Percentiles rank a stretch among this genome's conserved stretches.
These are phyloP conservation scores for Aspergillus funiculosus DNA, from an alignment of 495 filamentous ascomycete species.

Conservation along the genomic window DNA sequence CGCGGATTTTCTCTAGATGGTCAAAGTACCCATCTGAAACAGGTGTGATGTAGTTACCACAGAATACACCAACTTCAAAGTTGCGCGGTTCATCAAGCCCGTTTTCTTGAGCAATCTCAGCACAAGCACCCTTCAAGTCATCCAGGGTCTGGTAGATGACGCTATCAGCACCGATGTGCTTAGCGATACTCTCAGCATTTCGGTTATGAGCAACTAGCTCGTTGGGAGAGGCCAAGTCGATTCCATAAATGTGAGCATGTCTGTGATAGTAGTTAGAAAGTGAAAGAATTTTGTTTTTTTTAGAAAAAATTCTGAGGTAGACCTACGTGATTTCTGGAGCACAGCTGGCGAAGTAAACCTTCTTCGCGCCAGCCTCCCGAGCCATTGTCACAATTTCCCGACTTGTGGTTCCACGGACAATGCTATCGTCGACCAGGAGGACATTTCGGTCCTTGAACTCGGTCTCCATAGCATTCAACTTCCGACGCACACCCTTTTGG, in stretches of 20 bases:
- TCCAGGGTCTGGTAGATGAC: conserved; percentile 87
- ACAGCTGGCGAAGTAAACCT: conserved; percentile 86
- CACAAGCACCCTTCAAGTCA: conserved; percentile 76
- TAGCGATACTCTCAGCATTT: conserved; percentile 59
- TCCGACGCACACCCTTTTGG: conserved; percentile 55
- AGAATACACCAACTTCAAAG: conserved; percentile 97
- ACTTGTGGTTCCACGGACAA: conserved; percentile 87
- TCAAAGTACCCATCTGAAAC: conserved; percentile 82
- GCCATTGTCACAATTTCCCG: conserved; percentile 93
- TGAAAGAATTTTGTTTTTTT: background rate
- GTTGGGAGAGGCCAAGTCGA: conserved; percentile 75
- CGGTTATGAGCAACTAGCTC: conserved; percentile 84
- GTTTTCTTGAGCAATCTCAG: conserved; percentile 54
- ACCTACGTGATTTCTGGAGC: conserved; percentile 72
- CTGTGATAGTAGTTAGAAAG: conserved; percentile 26
- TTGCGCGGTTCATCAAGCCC: conserved; percentile 48
- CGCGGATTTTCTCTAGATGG: conserved; percentile 69
- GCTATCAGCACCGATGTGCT: conserved; percentile 82
- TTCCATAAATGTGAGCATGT: conserved; percentile 76
- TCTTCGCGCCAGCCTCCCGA: conserved; percentile 79
- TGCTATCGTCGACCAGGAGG: conserved; percentile 85
- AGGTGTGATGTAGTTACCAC: conserved; percentile 80
- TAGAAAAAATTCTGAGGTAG: background rate
- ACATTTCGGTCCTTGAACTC: conserved; percentile 85
- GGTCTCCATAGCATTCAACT: conserved; percentile 74